Conservation (phyloP, 176 grass and related monocot species). For the Dendrocalamus sinicus region DNA sequence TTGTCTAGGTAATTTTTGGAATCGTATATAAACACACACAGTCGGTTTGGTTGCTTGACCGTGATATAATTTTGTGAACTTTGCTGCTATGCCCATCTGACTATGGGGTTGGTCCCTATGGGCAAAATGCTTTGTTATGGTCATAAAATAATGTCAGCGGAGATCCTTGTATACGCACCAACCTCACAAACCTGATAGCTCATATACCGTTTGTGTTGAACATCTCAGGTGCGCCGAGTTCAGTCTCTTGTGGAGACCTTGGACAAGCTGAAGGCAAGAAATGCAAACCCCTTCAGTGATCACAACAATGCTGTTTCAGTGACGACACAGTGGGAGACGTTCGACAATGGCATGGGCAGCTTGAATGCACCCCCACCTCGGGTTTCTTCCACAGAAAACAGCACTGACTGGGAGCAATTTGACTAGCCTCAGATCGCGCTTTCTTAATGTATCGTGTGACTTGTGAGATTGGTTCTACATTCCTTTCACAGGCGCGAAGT, state of each 20-base stretch:
- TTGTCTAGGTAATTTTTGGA: neutral
- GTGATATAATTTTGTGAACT: neutral
- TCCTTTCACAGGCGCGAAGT: slow-evolving; percentile 10
- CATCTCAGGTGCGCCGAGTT: slow-evolving; percentile 60
- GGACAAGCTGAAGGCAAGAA: slow-evolving; percentile 76
- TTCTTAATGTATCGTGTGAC: slow-evolving; percentile 41
- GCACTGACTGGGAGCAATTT: slow-evolving; percentile 71
- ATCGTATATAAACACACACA: neutral
- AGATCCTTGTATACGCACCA: neutral
- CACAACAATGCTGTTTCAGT: slow-evolving; percentile 58
- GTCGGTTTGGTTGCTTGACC: neutral
- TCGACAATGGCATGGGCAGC: slow-evolving; percentile 69
- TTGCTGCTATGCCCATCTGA: neutral
- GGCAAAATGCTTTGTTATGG: neutral
- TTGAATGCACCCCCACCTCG: slow-evolving; percentile 59
- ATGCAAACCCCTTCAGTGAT: slow-evolving; percentile 58
- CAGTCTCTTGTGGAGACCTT: slow-evolving; percentile 66
- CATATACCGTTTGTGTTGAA: neutral
- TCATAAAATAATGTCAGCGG: neutral
- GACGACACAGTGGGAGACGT: slow-evolving; percentile 72
- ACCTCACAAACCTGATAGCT: neutral
- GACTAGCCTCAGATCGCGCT: slow-evolving; percentile 45
- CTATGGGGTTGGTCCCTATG: neutral
- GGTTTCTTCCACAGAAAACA: slow-evolving; percentile 49
- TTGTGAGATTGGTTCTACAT: slow-evolving; percentile 15